Evolutionary conservation across 192 early-diverging fungal genomes (phyloP).

Genomic region (Chytriomyces confervae): DNA sequence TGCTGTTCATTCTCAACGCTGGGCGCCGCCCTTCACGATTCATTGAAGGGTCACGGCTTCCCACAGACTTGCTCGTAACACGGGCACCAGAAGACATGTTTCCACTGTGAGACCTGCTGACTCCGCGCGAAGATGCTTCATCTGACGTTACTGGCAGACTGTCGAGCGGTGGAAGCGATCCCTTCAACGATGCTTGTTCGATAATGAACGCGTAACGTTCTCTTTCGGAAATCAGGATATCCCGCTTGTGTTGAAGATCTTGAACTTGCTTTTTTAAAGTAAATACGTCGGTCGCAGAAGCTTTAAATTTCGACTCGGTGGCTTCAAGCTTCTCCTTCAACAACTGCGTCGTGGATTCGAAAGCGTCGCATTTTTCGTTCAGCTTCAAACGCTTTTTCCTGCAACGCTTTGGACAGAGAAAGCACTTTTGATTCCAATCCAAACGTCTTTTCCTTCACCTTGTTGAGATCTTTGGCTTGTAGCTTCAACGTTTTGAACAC

Average conservation of each 20-base stretch:
- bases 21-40: no score
- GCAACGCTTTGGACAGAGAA: conserved; percentile 80
- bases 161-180: not conserved
- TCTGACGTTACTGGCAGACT: not conserved
- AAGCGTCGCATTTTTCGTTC: conserved; percentile 55
- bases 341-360: conserved; percentile 67
- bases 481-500: conserved; percentile 70
- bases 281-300: conserved; percentile 45
- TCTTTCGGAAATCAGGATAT: not conserved
- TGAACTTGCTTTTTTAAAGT: conserved; percentile 34
- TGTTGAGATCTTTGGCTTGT: conserved; percentile 82
- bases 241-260: not conserved
- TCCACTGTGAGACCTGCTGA: no score
- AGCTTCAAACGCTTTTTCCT: conserved; percentile 66
- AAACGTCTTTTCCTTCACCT: conserved; percentile 88
- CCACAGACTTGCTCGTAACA: no score
- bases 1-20: no score
- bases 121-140: no score
- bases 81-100: no score
- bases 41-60: no score
- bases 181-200: not conserved
- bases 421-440: conserved; percentile 91
- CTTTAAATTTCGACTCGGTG: conserved; percentile 63
- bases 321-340: conserved; percentile 74
- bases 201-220: not conserved